Base-by-base conservation (phyloP, 1,139 yeast species). In the Protomyces inouyei region DNA sequence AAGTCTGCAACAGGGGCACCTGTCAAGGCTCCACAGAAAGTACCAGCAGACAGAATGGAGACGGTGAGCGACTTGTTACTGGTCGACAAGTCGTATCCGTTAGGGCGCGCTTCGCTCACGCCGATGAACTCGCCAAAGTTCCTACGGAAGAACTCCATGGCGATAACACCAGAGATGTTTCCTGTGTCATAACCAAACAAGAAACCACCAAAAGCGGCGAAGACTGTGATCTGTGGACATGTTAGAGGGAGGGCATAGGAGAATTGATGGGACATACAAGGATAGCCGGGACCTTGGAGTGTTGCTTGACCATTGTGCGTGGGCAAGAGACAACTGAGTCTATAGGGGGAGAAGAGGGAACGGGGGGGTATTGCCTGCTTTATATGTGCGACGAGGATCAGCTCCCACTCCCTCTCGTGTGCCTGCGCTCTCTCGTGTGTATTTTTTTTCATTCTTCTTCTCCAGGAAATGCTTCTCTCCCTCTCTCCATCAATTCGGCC, bases 161-260 rank as follows among this genome's bases (percentile, higher is more conserved):
- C 84, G 77, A 82, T 71, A 67, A 83, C 78, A 75, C 86, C 86
- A 32, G 83, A 78, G 68, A 83, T 83, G 66, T 83, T 80, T 71
- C 86, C 86, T 3, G 86, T 82, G 71, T 83, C 86, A 73, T 82
- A 83, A 69, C 86, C 86, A 71, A 75, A 83, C 65, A 83, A 77
- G 65, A 83, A 73, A 74, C 86, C 86, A 72, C 85, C 86, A 69
- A 82, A 77, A 16, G 83, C 80, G 46, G 81, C 81, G 69, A 80
- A 80, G 61, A 77, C 48, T 21, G 48, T 43, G 48, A 43, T 43
- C 43, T 38, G 14, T 21, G 23, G 23, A 0, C 4, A 9, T 14
- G 16, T 38, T 38, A 38, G 43, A 38, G 43, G n/a, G 6, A 38
- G n/a, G n/a, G 14, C 5, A 10, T 1, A n/a, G 16, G 6, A 16